A percentile compares a stretch with the other conserved stretches of the same genome.
Conservation (phyloP, 805 yeast genomes). For the Komagataella pastoris region DNA sequence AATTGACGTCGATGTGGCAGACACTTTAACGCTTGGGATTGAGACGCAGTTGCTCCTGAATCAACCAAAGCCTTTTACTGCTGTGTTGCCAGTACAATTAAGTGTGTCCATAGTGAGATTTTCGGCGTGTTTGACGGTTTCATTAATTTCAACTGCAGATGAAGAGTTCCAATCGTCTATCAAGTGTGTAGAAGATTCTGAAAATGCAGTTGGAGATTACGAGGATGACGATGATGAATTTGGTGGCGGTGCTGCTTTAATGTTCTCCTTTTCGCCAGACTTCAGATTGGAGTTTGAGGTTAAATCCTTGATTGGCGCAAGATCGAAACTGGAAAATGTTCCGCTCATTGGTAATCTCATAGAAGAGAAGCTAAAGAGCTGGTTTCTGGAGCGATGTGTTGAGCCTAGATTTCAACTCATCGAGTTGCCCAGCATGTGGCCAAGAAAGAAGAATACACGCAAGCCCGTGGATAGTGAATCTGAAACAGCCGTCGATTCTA, state of each 20-base stretch:
- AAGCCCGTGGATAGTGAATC: slow-evolving; percentile 14
- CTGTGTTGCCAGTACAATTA: slow-evolving; percentile 74
- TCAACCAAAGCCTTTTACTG: slow-evolving; percentile 73
- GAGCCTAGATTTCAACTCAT: slow-evolving; percentile 88
- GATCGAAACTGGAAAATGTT: slow-evolving; percentile 83
- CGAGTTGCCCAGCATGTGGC: slow-evolving; percentile 81
- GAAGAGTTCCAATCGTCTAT: slow-evolving; percentile 11
- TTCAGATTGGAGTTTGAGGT: slow-evolving; percentile 80
- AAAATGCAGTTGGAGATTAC: slow-evolving; percentile 13
- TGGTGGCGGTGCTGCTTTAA: slow-evolving; percentile 49
- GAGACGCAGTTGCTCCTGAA: slow-evolving; percentile 71
- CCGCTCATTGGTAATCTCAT: slow-evolving; percentile 83
- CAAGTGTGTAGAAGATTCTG: slow-evolving; percentile 1
- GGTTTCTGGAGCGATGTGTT: slow-evolving; percentile 89
- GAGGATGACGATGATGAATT: slow-evolving; percentile 8
- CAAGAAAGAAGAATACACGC: slow-evolving; percentile 45
- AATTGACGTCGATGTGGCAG: slow-evolving; percentile 82
- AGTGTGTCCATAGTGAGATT: slow-evolving; percentile 84
- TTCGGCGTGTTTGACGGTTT: slow-evolving; percentile 79
- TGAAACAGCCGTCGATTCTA: neutral
- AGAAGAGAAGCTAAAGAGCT: slow-evolving; percentile 67
- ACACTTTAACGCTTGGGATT: slow-evolving; percentile 73
- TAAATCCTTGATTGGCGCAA: slow-evolving; percentile 83
- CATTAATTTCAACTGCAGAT: slow-evolving; percentile 37
- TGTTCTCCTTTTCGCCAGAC: slow-evolving; percentile 87